Percentiles rank a stretch among this genome's conserved stretches.
Evolutionary conservation across 116 monocot genomes (phyloP).

Genomic region (Posidonia oceanica): DNA sequence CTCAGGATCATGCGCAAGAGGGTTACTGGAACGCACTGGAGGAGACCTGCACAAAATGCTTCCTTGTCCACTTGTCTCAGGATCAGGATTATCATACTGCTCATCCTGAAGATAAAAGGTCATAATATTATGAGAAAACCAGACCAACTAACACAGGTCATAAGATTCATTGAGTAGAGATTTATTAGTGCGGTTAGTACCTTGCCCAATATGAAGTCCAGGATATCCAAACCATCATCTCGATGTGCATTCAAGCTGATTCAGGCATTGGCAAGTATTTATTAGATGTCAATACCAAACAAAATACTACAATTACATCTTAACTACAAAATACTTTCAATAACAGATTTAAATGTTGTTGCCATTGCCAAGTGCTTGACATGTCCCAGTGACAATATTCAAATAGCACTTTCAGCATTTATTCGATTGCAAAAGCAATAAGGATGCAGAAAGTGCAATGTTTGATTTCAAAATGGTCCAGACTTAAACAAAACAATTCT

Average conservation of each 20-base stretch:
- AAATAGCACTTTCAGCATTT: too few species aligned
- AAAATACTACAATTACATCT: too few species aligned
- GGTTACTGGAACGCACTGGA: conserved; percentile 62
- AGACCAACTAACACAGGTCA: background rate
- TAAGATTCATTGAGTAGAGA: background rate
- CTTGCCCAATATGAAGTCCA: conserved; percentile 47
- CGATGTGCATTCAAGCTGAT: conserved; percentile 9
- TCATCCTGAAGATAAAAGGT: conserved; percentile 17
- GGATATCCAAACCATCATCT: conserved; percentile 23
- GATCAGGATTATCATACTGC: conserved; percentile 16
- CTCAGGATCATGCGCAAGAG: conserved; percentile 46
- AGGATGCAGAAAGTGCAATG: too few species aligned
- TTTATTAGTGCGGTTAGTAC: conserved; percentile 16
- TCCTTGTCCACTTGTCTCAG: conserved; percentile 18
- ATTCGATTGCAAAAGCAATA: too few species aligned
- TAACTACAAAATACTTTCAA: too few species aligned
- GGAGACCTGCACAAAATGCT: conserved; percentile 61
- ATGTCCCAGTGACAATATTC: too few species aligned
- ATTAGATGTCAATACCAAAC: too few species aligned
- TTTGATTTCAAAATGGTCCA: too few species aligned
- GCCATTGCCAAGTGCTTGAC: too few species aligned
- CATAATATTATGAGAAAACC: background rate
- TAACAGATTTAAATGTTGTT: too few species aligned
- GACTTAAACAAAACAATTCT: too few species aligned
- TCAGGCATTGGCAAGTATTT: background rate